phyloP scores from a whole-genome alignment of 257 asterid species.

The Petunia secreta region DNA sequence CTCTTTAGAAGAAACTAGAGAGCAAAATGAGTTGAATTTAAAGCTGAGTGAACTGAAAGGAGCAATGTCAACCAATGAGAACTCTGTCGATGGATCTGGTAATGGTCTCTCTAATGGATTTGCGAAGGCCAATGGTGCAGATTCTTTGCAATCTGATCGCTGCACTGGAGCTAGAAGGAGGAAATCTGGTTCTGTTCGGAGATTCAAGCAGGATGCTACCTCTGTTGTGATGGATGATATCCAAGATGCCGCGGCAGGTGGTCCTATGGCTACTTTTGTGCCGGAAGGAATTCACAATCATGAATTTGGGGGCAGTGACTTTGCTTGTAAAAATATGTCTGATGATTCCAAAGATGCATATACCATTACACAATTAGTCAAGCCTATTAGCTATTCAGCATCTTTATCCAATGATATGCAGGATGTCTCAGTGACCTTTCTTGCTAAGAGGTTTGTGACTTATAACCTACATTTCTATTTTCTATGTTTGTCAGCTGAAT shows the following conservation, averaged over 20 bases:
- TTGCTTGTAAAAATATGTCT: constrained; percentile 40
- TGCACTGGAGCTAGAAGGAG: constrained; percentile 80
- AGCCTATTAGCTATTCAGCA: constrained; percentile 71
- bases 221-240: constrained; percentile 39
- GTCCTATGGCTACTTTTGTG: constrained; percentile 32
- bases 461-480: constrained; percentile 25
- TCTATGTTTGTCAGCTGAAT: constrained; percentile 25
- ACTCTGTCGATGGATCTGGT: constrained; percentile 37
- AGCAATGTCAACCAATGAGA: constrained; percentile 34
- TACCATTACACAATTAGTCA: constrained; percentile 67
- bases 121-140: constrained; percentile 46
- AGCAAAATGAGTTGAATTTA: constrained; percentile 53
- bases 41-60: constrained; percentile 71
- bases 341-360: constrained; percentile 54
- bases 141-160: constrained; percentile 54
- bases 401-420: constrained; percentile 51
- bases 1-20: constrained; percentile 42
- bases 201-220: constrained; percentile 68
- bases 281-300: constrained; percentile 44
- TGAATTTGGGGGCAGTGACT: constrained; percentile 36
- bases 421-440: constrained; percentile 72
- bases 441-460: constrained; percentile 79
- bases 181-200: constrained; percentile 88
- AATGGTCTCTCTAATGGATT: constrained; percentile 43
- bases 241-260: constrained; percentile 37